Percentiles rank a stretch among this genome's conserved stretches.
Evolutionary conservation across 345 rosid species (phyloP).

Genomic region (Firmiana major): DNA sequence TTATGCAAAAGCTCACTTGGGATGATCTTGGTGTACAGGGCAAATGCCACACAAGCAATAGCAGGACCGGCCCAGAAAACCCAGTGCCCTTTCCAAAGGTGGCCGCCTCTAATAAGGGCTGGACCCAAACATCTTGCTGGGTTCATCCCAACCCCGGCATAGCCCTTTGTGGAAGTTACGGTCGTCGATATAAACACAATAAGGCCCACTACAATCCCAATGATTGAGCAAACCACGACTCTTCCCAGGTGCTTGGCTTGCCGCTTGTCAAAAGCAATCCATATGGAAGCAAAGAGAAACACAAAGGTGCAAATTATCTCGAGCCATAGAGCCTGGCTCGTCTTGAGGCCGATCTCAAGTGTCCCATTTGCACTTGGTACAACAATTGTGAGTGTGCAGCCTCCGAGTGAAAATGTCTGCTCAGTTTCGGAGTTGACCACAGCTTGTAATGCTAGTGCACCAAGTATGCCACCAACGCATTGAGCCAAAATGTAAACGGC

Average conservation of each 20-base stretch:
- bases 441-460: constrained; percentile 24
- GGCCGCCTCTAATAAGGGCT: constrained; percentile 23
- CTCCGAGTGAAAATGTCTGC: constrained; percentile 38
- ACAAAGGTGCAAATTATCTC: constrained; percentile 39
- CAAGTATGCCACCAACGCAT: constrained; percentile 38
- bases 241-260: constrained; percentile 35
- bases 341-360: constrained; percentile 8
- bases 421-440: constrained; percentile 31
- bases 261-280: constrained; percentile 41
- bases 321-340: constrained; percentile 23
- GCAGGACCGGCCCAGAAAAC: constrained; percentile 33
- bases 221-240: constrained; percentile 23
- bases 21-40: constrained; percentile 19
- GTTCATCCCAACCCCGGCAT: constrained; percentile 49
- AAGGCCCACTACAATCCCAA: constrained; percentile 36
- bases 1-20: constrained; percentile 16
- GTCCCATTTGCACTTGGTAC: constrained; percentile 21
- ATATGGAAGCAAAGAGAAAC: constrained; percentile 37
- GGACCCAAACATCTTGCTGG: constrained; percentile 53
- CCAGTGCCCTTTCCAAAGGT: constrained; percentile 34
- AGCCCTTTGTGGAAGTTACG: constrained; percentile 35
- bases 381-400: constrained; percentile 34
- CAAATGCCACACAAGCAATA: constrained; percentile 24
- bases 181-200: constrained; percentile 40
- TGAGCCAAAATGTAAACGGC: constrained; percentile 41